Base-by-base conservation (phyloP, 1,284 basidiomycete genomes). In the Naganishia liquefaciens region DNA sequence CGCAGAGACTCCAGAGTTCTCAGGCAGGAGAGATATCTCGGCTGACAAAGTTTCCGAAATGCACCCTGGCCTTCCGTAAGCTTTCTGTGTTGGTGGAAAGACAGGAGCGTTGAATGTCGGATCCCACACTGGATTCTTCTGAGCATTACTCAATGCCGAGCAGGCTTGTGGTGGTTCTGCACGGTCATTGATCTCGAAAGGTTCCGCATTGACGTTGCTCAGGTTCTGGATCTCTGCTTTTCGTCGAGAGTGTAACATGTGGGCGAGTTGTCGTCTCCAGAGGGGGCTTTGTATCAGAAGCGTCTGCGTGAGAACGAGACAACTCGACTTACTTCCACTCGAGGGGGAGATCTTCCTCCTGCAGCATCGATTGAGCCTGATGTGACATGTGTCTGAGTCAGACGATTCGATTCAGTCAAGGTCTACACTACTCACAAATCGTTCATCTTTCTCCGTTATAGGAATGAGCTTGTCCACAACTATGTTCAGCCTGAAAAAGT, bases 221-320 rank as follows among this genome's bases (percentile, higher is more conserved):
- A 94, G 75, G 49, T 91, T 82, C 76, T 95, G 89, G 65, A 92
- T 93, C 78, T 95, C 93, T 1, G 92, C 92, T 77, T 96, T 96
- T 57, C 86, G 84, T 43, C 88, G 84, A 5, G 81, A 82, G 74
- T 89, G 86, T 33, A 95, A 77, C 84, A 95, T 91, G 69, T 84
- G 81, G 73, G 82, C 83, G 4, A 95, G 84, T 72, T 93, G 91
- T 65, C 84, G 86, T 74, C 91, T 91, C 30, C 1, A 52, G 44
- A 3, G 33, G 10, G 15, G 23, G 46, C n/a, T 50, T 28, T 5
- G 21, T n/a, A 40, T 23, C 28, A 49, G 25, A 3, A 33, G 42
- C 28, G 11, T 33, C 57, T 30, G 30, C 25, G 23, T 13, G 15
- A 50, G 58, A 57, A 54, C 68, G 55, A 11, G 28, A 19, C 9